Evolutionary conservation across 2,329 filamentous ascomycete genomes (phyloP), one percentile per base, ranked within the genome.

Genomic region (Colletotrichum australisinense): DNA sequence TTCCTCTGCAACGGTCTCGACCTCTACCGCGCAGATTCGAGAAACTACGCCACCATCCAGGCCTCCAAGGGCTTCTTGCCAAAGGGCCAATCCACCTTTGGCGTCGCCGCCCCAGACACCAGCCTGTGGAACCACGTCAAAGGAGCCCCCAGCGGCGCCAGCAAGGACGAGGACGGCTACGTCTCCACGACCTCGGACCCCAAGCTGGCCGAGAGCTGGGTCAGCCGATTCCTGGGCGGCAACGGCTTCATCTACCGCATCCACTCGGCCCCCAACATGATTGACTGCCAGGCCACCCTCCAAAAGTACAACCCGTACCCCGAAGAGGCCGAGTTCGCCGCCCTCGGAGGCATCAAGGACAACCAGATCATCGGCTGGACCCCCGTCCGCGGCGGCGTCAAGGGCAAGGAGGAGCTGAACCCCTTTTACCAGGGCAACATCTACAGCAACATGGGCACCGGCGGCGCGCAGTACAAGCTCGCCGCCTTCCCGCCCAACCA

Each of bases 351-450:
- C 38, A 60, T 71, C 22, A 67, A 60, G 46, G 30, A 28, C 9
- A 49, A 59, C 22, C 62, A 71, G 32, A 71, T 67, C n/a, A 32
- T 71, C 12, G 19, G 38, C 32, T 66, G 68, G 68, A 67, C 1
- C 7, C 55, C 32, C 16, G n/a, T 59, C 22, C 24, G 9, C 11
- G 42, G 53, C 42, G 28, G 35, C 24, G 42, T 26, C 19, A 30
- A 8, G 4, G 63, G 55, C 2, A 46, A 69, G 35, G 59, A 69
- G n/a, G 16, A 57, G 8, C 1, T 16, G n/a, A 64, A 69, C 22
- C 26, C 26, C 42, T 28, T 59, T 9, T 59, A 59, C n/a, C n/a
- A 24, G 19, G 28, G 19, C 6, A 32, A 32, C 19, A 24, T 58
- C 12, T 65, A 65, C 11, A 35, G 63, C 30, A 42, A 65, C 24